Evolutionary conservation across 495 filamentous ascomycete species (phyloP).

Genomic region (Collariella sp.): DNA sequence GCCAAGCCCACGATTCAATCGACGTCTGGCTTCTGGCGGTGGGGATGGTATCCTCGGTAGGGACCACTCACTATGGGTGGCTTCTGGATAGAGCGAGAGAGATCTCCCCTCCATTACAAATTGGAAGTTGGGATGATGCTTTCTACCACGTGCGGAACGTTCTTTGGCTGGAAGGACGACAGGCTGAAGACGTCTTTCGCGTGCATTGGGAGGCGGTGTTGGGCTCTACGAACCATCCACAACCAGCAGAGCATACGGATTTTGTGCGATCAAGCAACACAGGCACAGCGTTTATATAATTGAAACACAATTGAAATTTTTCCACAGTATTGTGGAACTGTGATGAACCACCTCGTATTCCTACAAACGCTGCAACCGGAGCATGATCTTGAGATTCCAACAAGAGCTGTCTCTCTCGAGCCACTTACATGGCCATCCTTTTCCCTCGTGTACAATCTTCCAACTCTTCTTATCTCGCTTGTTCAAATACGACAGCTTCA

Average conservation of each 20-base stretch:
- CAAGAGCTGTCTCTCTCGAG: too few relatives aligned
- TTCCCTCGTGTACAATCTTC: neutral
- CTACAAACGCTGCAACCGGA: too few relatives aligned
- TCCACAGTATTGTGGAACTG: too few relatives aligned
- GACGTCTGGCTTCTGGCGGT: slow-evolving; percentile 35
- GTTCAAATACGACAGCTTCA: too few relatives aligned
- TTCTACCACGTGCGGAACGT: slow-evolving; percentile 23
- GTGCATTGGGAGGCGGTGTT: slow-evolving; percentile 6
- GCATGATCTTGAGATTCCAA: too few relatives aligned
- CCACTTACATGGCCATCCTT: neutral
- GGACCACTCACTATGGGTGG: slow-evolving; percentile 25
- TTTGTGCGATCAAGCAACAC: neutral
- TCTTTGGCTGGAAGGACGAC: slow-evolving; percentile 29
- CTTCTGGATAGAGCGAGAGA: slow-evolving; percentile 17
- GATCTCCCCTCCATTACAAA: slow-evolving; percentile 11
- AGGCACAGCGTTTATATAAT: neutral
- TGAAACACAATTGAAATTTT: too few relatives aligned
- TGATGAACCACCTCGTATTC: too few relatives aligned
- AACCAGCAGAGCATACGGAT: neutral
- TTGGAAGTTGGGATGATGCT: slow-evolving; percentile 23
- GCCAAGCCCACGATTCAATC: slow-evolving; percentile 15
- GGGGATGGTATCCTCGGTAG: slow-evolving; percentile 32
- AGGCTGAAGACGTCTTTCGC: slow-evolving; percentile 9
- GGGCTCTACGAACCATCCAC: neutral
- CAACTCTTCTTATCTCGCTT: neutral